Evolutionary conservation across 2,329 filamentous ascomycete species (phyloP), one percentile per base, ranked within the genome.

Genomic region (Talaromyces marneffei): DNA sequence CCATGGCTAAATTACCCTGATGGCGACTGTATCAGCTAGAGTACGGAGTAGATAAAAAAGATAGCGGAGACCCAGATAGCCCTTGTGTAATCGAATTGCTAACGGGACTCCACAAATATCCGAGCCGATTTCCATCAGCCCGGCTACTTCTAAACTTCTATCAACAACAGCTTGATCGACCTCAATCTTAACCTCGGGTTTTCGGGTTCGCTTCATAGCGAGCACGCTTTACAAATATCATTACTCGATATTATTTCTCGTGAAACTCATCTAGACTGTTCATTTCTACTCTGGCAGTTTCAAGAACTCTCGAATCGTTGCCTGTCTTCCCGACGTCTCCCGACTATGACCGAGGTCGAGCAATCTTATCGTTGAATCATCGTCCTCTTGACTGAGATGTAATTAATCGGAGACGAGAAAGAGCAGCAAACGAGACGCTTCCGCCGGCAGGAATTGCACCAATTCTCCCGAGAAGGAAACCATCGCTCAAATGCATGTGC

Each of bases 21-120:
- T 44, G 25, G 40, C 20, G 20, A 25, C 7, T 14, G 20, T 25
- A 44, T 46, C 23, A 46, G 23, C 23, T n/a, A 48, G 42, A 25
- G 20, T 16, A 37, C 10, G 10, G 14, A 37, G 20, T 44, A 18
- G 46, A 52, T 52, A 52, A 14, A 52, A 46, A 52, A n/a, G 48
- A 52, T 52, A 35, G 48, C 29, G 48, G 48, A 50, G 48, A 55
- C 20, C 40, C 20, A 44, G 53, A 40, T 56, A 56, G 53, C 31
- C 33, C 57, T 59, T 59, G 37, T 48, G 33, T 59, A 59, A 59
- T 59, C 35, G 46, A 52, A 59, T 59, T 59, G 57, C 57, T 59
- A 59, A 59, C 42, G 27, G 18, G 31, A 20, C 46, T 40, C 57
- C 57, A 59, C 57, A 59, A 53, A 52, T 59, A 59, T 40, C 57